These are phyloP conservation scores for Globisporangium cystogenes DNA, from an alignment of 352 stramenopile genomes.

Conservation along the genomic window DNA sequence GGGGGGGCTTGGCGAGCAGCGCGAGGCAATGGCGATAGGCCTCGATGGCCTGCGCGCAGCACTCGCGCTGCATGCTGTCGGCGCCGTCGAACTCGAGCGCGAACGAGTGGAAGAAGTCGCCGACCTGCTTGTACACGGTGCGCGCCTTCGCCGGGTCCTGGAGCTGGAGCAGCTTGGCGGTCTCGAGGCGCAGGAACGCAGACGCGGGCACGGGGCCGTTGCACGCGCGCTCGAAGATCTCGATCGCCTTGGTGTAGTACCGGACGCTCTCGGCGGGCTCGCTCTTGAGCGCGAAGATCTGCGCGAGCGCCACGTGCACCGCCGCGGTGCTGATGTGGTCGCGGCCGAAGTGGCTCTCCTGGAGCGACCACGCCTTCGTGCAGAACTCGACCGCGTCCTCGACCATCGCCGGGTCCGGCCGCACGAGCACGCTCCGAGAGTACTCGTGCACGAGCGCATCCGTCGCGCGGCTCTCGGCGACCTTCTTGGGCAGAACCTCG, in stretches of 20 bases:
- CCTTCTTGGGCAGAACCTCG: slow-evolving; percentile 39
- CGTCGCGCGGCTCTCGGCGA: slow-evolving; percentile 36
- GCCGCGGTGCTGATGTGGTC: slow-evolving; percentile 48
- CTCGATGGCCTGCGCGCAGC: slow-evolving; percentile 50
- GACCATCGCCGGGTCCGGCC: slow-evolving; percentile 24
- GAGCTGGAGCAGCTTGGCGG: slow-evolving; percentile 44
- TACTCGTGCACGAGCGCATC: slow-evolving; percentile 36
- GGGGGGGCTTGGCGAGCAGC: slow-evolving; percentile 9
- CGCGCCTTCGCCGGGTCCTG: slow-evolving; percentile 11
- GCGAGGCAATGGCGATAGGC: slow-evolving; percentile 43
- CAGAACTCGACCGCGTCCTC: slow-evolving; percentile 67
- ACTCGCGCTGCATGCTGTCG: slow-evolving; percentile 51
- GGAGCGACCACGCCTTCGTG: slow-evolving; percentile 55
- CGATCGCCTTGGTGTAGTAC: slow-evolving; percentile 40
- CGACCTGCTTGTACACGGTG: slow-evolving; percentile 28
- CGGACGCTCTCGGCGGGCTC: slow-evolving; percentile 30
- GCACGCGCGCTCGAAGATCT: slow-evolving; percentile 51
- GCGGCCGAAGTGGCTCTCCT: slow-evolving; percentile 37
- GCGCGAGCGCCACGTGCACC: slow-evolving; percentile 47
- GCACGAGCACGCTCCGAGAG: slow-evolving; percentile 18
- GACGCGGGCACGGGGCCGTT: slow-evolving; percentile 50
- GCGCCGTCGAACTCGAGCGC: slow-evolving; percentile 42
- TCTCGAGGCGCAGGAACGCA: slow-evolving; percentile 48
- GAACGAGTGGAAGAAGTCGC: slow-evolving; percentile 56
- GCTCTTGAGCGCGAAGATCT: slow-evolving; percentile 37